phyloP scores from a whole-genome alignment of 2,329 filamentous ascomycete species.

The Cladophialophora bantiana region DNA sequence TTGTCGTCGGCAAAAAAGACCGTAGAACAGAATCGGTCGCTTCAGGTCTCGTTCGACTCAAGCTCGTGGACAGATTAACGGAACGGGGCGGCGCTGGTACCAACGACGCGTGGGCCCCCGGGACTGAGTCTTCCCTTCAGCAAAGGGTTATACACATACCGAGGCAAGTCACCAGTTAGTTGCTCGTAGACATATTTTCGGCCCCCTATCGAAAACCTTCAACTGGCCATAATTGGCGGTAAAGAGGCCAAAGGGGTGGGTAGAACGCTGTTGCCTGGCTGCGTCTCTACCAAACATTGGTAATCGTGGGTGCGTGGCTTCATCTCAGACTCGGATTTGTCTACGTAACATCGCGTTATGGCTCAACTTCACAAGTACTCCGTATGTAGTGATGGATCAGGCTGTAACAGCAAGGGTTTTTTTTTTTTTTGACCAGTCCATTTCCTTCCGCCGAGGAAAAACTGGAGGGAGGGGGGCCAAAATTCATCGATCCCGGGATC shows the following conservation, averaged over 20 bases:
- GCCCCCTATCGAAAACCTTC: neutral
- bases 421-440: neutral
- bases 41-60: neutral
- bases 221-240: neutral
- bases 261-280: too few species aligned
- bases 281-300: too few species aligned
- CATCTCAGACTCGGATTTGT: neutral
- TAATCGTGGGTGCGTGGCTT: neutral
- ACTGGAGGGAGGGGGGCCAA: neutral
- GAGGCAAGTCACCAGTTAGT: neutral
- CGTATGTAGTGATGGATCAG: neutral
- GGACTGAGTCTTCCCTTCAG: neutral
- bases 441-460: neutral
- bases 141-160: neutral
- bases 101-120: too few species aligned
- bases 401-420: neutral
- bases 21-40: neutral
- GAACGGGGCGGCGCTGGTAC: neutral
- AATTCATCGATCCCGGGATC: neutral
- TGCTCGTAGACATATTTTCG: neutral
- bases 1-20: neutral
- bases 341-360: neutral
- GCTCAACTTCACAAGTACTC: neutral
- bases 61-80: neutral
- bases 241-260: too few species aligned